Evolutionary conservation across 805 yeast species (phyloP), one percentile per base, ranked within the genome.

Genomic region (Vanderwaltozyma verrucispora): DNA sequence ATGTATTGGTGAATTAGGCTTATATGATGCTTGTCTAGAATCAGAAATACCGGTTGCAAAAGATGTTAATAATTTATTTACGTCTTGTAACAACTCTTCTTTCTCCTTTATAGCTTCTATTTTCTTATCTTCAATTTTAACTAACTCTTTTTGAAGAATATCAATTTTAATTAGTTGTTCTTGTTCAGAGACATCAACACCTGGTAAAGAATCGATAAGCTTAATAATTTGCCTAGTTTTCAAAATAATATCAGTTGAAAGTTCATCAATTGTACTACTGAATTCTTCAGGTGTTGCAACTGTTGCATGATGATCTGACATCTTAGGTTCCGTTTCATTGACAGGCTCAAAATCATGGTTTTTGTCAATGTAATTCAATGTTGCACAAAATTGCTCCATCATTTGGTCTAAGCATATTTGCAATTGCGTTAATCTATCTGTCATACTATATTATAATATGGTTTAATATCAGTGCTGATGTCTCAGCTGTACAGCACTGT

Each of bases 171-270:
- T 60, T 54, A 87, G 56, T 59, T 88, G 97, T 38, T 75, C 79
- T 32, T 69, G 73, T 18, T 83, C 81, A 2, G 88, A 75, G 1
- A 81, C 88, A 8, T 94, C 96, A 2, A 86, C 84, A 11, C 96
- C 97, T 0, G 98, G 98, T 30, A 89, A 64, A 2, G 94, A 76
- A 53, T 84, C 94, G 28, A 89, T 87, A 20, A 89, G 72, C 50
- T 83, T 77, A 28, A 84, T 72, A 13, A 89, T 82, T 56, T 92
- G 97, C 49, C 94, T 72, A 5, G 94, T 75, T 53, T 88, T 88
- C 40, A 86, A 61, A 19, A 88, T 83, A 8, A 89, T 72, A 54
- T 89, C 98, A 0, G 83, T 75, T 2, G 95, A 74, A 8, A 92
- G 67, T 53, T 92, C 97, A 47, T 74, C 75, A 33, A 77, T 69